These are phyloP conservation scores for Agarophyton chilense DNA, from an alignment of 23 red algal genomes.

Conservation along the genomic window DNA sequence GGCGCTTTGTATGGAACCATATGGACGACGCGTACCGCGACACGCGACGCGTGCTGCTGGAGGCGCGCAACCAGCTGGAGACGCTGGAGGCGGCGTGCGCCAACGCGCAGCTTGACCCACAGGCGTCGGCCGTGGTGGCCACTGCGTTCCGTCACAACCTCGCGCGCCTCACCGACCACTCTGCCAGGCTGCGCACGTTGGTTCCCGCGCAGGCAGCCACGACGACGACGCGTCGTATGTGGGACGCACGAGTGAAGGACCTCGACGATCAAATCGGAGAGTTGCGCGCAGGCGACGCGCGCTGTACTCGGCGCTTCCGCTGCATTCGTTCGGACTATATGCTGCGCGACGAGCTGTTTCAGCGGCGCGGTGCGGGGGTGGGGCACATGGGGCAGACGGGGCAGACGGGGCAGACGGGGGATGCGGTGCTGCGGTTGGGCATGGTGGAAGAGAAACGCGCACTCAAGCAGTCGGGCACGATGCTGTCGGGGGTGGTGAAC, in stretches of 20 bases:
- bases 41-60: conserved; percentile 27
- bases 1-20: neutral
- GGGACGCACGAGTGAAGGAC: conserved; percentile 4
- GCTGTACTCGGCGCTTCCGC: conserved; percentile 21
- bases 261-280: conserved; percentile 65
- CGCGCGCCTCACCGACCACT: neutral
- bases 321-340: neutral
- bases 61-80: conserved; percentile 56
- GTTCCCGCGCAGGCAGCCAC: conserved; percentile 17
- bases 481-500: conserved; percentile 20
- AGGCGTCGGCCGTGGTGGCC: conserved; percentile 19
- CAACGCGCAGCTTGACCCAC: conserved; percentile 37
- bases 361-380: conserved; percentile 18
- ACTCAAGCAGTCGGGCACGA: conserved; percentile 14
- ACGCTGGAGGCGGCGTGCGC: conserved; percentile 49
- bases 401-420: neutral
- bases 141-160: conserved; percentile 44
- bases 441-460: conserved; percentile 21
- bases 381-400: neutral
- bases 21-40: conserved; percentile 50
- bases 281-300: conserved; percentile 21
- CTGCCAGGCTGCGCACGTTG: neutral
- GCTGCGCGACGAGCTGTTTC: conserved; percentile 64
- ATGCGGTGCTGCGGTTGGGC: conserved; percentile 44
- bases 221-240: conserved; percentile 15